Conservation (phyloP, 148 eudicot species). For the Salicornia ramosissima region DNA sequence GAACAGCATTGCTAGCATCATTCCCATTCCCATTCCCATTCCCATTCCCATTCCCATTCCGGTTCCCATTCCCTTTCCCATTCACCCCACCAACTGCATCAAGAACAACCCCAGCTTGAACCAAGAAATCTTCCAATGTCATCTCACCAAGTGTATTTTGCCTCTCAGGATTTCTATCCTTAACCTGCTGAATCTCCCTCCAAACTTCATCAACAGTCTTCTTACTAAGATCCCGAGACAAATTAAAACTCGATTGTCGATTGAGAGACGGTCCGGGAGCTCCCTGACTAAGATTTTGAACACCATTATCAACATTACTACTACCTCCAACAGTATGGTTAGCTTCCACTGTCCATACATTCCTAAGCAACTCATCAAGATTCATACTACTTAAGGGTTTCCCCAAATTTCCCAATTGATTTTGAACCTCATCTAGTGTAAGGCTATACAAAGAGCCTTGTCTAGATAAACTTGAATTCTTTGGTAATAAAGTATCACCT, state of each 20-base stretch:
- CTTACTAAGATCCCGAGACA: constrained; percentile 60
- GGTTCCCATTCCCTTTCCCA: background rate
- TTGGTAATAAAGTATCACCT: constrained; percentile 39
- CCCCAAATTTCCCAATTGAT: constrained; percentile 87
- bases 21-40: background rate
- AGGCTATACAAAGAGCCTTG: constrained; percentile 83
- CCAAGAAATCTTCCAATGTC: constrained; percentile 90
- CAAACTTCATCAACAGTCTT: constrained; percentile 95
- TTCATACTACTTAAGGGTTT: constrained; percentile 91
- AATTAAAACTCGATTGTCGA: constrained; percentile 46
- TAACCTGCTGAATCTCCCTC: constrained; percentile 71
- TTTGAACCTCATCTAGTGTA: constrained; percentile 89
- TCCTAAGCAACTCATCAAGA: constrained; percentile 86
- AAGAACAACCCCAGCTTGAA: constrained; percentile 76
- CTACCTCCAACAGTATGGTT: constrained; percentile 32
- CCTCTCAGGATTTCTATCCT: constrained; percentile 40
- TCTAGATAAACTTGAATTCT: constrained; percentile 41
- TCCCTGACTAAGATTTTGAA: constrained; percentile 25
- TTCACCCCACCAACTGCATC: constrained; percentile 32
- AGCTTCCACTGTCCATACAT: constrained; percentile 64
- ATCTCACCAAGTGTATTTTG: constrained; percentile 80
- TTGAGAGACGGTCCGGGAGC: constrained; percentile 32
- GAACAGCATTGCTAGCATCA: constrained; percentile 27
- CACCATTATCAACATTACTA: constrained; percentile 32
- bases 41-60: constrained; percentile 6